phyloP scores from a whole-genome alignment of 306 rosid species.

The Abrus precatorius region DNA sequence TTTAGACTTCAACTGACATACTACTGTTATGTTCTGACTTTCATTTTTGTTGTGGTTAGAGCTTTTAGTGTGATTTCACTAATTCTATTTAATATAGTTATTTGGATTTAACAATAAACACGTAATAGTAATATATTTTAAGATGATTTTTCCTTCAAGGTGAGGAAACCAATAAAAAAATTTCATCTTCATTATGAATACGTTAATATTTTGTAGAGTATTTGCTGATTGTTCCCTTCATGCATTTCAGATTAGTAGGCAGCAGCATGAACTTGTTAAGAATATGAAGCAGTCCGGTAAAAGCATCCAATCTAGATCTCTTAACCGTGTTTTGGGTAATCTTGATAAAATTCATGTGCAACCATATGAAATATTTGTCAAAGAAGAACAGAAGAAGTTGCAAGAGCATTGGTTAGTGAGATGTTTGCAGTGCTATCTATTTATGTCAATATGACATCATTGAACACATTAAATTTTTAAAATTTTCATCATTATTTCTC shows the following conservation, averaged over 20 bases:
- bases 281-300: slow-evolving; percentile 90
- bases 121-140: neutral
- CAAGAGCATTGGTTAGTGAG: slow-evolving; percentile 86
- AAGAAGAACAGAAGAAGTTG: slow-evolving; percentile 92
- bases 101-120: slow-evolving; percentile 26
- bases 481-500: slow-evolving; percentile 28
- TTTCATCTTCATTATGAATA: slow-evolving; percentile 6
- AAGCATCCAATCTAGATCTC: slow-evolving; percentile 81
- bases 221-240: slow-evolving; percentile 50
- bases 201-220: slow-evolving; percentile 2
- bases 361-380: slow-evolving; percentile 82
- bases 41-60: neutral
- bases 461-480: slow-evolving; percentile 24
- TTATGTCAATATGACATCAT: slow-evolving; percentile 16
- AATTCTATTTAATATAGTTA: neutral
- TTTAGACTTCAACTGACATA: neutral
- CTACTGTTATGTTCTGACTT: slow-evolving; percentile 4
- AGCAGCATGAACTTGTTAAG: slow-evolving; percentile 89
- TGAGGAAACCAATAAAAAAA: slow-evolving; percentile 1
- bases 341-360: slow-evolving; percentile 73
- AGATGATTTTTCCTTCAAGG: slow-evolving; percentile 30
- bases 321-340: slow-evolving; percentile 87
- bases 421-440: slow-evolving; percentile 19
- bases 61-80: slow-evolving; percentile 5
- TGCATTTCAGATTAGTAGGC: slow-evolving; percentile 84